A percentile compares a stretch with the other conserved stretches of the same genome.
phyloP scores from a whole-genome alignment of 306 rosid species.

The Trifolium fragiferum region DNA sequence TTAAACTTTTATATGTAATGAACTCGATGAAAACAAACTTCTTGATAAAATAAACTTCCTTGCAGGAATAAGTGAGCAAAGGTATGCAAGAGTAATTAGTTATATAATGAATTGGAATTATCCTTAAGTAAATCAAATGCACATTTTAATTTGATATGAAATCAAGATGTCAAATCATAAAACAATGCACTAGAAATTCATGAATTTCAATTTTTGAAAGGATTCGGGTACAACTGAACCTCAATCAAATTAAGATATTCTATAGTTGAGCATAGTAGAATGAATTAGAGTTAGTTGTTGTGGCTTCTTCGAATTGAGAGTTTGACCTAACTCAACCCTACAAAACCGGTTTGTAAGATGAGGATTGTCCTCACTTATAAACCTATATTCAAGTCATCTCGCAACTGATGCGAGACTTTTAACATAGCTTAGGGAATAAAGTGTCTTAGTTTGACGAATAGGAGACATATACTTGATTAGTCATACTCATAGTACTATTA shows the following conservation, averaged over 20 bases:
- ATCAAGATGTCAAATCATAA: neutral
- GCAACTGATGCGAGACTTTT: too few species aligned
- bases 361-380: too few species aligned
- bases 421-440: neutral
- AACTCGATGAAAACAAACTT: neutral
- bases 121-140: neutral
- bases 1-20: neutral
- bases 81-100: neutral
- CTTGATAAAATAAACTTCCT: neutral
- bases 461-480: neutral
- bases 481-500: too few species aligned
- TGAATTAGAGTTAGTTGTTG: neutral
- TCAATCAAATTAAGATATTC: neutral
- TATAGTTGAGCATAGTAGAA: neutral
- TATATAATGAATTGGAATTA: neutral
- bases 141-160: neutral
- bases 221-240: neutral
- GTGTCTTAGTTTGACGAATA: neutral
- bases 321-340: too few species aligned
- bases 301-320: too few species aligned
- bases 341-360: too few species aligned
- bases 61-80: neutral
- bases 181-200: neutral
- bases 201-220: neutral
- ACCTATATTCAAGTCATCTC: too few species aligned